These are phyloP conservation scores for Klebsormidium nitens DNA, from an alignment of 139 green algal genomes.

Conservation along the genomic window DNA sequence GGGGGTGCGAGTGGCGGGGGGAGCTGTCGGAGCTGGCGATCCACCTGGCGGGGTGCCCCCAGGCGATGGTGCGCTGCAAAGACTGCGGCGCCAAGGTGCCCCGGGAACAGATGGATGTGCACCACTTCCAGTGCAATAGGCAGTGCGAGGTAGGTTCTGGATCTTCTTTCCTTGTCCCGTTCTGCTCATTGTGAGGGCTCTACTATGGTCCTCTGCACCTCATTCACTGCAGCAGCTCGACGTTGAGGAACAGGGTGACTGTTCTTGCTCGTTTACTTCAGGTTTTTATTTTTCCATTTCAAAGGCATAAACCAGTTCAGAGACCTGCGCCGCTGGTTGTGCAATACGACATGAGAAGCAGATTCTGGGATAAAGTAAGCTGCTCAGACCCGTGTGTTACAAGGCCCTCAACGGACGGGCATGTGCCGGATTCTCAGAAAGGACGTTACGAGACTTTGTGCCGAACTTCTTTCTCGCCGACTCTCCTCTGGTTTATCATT, in stretches of 20 bases:
- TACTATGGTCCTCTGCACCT: not conserved
- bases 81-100: not conserved
- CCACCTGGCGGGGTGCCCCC: not conserved
- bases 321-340: too few relatives aligned
- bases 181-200: not conserved
- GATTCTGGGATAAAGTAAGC: too few relatives aligned
- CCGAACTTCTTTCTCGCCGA: too few relatives aligned
- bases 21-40: constrained; percentile 2
- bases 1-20: not conserved
- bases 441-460: too few relatives aligned
- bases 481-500: too few relatives aligned
- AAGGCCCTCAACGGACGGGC: too few relatives aligned
- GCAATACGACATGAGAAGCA: too few relatives aligned
- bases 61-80: not conserved
- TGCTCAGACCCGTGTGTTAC: too few relatives aligned
- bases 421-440: too few relatives aligned
- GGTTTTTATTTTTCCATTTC: not conserved
- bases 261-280: not conserved
- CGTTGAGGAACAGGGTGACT: too few relatives aligned
- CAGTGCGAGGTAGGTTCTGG: not conserved
- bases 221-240: not conserved
- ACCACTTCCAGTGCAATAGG: not conserved
- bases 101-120: not conserved
- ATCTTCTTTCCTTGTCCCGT: not conserved
- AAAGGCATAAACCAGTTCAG: not conserved